Evolutionary conservation across 23 red algal species (phyloP), one percentile per base, ranked within the genome.

Genomic region (Gracilariopsis chorda): DNA sequence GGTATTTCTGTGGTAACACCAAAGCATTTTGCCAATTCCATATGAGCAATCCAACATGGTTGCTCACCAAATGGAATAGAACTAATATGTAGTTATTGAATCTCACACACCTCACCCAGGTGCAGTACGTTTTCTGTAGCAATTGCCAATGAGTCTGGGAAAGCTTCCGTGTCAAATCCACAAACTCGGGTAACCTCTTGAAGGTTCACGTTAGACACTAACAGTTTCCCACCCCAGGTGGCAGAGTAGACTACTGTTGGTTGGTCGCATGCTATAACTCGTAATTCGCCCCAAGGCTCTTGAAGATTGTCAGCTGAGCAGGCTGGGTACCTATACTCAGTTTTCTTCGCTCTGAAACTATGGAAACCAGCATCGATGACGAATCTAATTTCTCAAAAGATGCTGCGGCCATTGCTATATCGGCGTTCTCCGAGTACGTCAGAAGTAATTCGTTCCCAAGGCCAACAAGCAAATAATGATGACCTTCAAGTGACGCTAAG

Each of bases 51-150:
- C 14, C 97, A 79, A 34, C 97, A 88, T 19, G 97, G 97, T 21
- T 96, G 93, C 64, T 99, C 93, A 48, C 71, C 75, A 2, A 99
- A 72, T 13, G 93, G 93, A 23, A 95, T 68, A 8, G 89, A 84
- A 6, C 90, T 90, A 80, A 99, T 95, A 57, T 99, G 97, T 42
- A 99, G 73, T 73, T 95, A 84, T 68, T 99, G 97, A 70, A 99
- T 96, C 30, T 96, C 91, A 78, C 96, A 93, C 24, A 99, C 93
- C 10, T 61, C 77, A n/a, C 97, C 97, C 36, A 99, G 72, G 41
- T 94, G 79, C 56, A 99, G 77, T 3, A 57, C 61, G 0, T 65
- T 69, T 32, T 95, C 92, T 37, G 92, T 98, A 9, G 94, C 97
- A 52, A 99, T 69, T 1, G 93, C 97, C 51, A 99, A 62, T 59